Base-by-base conservation (phyloP, 2,329 filamentous ascomycete species). In the Delphinella strobiligena region DNA sequence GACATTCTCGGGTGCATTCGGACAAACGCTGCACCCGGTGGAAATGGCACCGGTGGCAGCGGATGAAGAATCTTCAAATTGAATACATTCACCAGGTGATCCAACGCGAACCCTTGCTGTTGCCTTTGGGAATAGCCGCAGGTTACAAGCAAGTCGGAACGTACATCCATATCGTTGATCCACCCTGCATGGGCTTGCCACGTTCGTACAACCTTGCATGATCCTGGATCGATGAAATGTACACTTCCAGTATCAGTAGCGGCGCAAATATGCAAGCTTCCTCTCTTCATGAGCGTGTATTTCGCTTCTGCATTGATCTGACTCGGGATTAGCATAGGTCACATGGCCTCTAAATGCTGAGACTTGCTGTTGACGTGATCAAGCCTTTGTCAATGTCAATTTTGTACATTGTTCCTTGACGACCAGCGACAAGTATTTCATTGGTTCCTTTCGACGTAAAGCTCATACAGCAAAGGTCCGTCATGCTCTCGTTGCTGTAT, bases 91-190 rank as follows among this genome's bases (percentile, higher is more conserved):
- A 94, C 85, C 43, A 96, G 79, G 0, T 87, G 85, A 54, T 98
- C 91, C 24, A 93, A 75, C 66, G 93, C 87, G 47, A 83, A 82
- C 31, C 78, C 77, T 27, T 80, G 76, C 48, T 84, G 71, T 53
- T 88, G 86, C 49, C 89, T 77, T 17, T 86, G 73, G 1, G 89
- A 93, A 61, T 85, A 93, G 27, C 91, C 91, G 59, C 91, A 98
- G 4, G 91, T 96, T 16, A 96, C 82, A 39, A 98, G 78, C 49
- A 91, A 91, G 58, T 96, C 89, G 54, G 91, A 85, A 55, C 91
- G 84, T 7, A 88, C 86, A 63, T 98, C 91, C 84, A 98, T 95
- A 58, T 96, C 89, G 59, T 86, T 94, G 56, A 98, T 84, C 37
- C 79, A 75, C 7, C 85, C 83, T 1, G 81, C 80, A 55, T 98